phyloP scores from a whole-genome alignment of 257 asterid genomes.

The Plantago elongata region DNA sequence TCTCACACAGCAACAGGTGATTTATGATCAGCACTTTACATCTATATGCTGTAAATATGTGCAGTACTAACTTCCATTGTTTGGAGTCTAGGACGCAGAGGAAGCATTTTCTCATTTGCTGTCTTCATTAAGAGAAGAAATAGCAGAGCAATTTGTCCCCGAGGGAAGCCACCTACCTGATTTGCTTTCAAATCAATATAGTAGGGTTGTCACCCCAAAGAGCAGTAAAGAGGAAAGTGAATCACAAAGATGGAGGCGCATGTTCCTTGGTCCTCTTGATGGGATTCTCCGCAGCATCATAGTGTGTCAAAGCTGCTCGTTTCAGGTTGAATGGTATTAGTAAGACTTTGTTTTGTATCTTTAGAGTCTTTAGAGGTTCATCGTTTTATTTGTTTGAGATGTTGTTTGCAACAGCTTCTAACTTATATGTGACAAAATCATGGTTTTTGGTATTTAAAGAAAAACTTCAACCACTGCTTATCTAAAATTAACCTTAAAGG shows the following conservation, averaged over 20 bases:
- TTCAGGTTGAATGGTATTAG: constrained; percentile 90
- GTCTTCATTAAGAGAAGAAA: constrained; percentile 76
- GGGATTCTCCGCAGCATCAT: constrained; percentile 77
- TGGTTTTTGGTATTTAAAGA: no score
- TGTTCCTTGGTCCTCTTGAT: constrained; percentile 81
- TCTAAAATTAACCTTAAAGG: no score
- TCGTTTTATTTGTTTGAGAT: no score
- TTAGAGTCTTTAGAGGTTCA: background rate
- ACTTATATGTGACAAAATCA: no score
- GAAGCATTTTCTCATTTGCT: constrained; percentile 84
- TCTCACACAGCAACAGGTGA: constrained; percentile 85
- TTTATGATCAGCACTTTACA: constrained; percentile 12
- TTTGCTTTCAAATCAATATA: constrained; percentile 39
- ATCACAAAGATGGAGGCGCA: constrained; percentile 59
- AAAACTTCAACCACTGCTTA: no score
- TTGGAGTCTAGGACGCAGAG: constrained; percentile 81
- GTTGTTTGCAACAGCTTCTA: no score
- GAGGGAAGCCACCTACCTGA: constrained; percentile 48
- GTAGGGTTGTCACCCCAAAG: constrained; percentile 41
- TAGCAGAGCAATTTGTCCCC: constrained; percentile 50
- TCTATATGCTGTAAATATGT: constrained; percentile 13
- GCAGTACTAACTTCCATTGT: constrained; percentile 11
- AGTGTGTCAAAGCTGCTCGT: constrained; percentile 77
- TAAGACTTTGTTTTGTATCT: constrained; percentile 25
- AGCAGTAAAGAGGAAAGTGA: constrained; percentile 38